Evolutionary conservation across 2,329 filamentous ascomycete species (phyloP).

Genomic region (Cyanodermella asteris): DNA sequence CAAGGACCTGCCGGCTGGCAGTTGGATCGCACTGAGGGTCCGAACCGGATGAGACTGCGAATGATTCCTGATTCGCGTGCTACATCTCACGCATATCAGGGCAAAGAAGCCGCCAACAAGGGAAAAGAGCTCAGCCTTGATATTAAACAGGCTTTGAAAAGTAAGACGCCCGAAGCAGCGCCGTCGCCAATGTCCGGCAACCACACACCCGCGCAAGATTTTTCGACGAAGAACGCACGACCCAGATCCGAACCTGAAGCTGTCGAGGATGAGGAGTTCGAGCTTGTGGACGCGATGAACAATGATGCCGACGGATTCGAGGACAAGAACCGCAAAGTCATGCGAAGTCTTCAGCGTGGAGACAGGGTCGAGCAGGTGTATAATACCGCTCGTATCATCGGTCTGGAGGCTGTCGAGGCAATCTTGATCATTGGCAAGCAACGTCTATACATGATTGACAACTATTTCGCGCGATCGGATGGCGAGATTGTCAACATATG

Average conservation of each 20-base stretch:
- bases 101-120: constrained; percentile 52
- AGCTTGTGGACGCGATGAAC: constrained; percentile 83
- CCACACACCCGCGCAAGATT: constrained; percentile 1
- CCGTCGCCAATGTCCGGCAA: background rate
- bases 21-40: constrained; percentile 82
- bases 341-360: constrained; percentile 75
- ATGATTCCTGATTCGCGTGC: constrained; percentile 56
- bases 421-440: constrained; percentile 84
- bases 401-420: constrained; percentile 81
- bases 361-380: constrained; percentile 86
- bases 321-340: constrained; percentile 95
- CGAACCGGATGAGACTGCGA: constrained; percentile 81
- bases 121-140: constrained; percentile 9
- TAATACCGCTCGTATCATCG: constrained; percentile 86
- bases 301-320: constrained; percentile 72
- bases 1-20: constrained; percentile 60
- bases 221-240: too few species aligned
- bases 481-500: constrained; percentile 94
- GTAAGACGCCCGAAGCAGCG: constrained; percentile 1
- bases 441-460: constrained; percentile 82
- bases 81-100: constrained; percentile 54
- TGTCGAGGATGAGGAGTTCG: constrained; percentile 69
- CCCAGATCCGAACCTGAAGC: constrained; percentile 1
- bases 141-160: background rate
- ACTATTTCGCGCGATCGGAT: constrained; percentile 83